A percentile compares a stretch with the other conserved stretches of the same genome.
These are phyloP conservation scores for Didymella keratinophila DNA, from an alignment of 2,329 filamentous ascomycete genomes.

Conservation along the genomic window DNA sequence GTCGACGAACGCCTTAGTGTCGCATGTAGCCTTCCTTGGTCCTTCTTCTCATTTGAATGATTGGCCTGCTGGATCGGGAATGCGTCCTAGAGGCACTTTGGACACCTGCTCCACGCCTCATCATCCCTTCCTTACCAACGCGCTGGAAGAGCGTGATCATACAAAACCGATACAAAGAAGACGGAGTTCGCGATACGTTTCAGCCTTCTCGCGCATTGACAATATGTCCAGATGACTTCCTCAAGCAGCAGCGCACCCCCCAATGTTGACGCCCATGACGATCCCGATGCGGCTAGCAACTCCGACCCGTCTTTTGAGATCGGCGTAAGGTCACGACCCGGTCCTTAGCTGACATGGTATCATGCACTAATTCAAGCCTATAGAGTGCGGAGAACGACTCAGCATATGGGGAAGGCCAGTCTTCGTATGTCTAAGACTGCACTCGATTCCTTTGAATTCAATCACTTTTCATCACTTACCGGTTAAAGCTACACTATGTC, in stretches of 20 bases:
- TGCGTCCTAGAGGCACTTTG: not conserved
- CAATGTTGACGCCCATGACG: not conserved
- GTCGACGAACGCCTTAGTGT: conserved; percentile 1
- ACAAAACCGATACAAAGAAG: not conserved
- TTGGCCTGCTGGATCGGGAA: conserved; percentile 4
- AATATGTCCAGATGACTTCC: conserved; percentile 9
- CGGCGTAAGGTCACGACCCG: conserved; percentile 27
- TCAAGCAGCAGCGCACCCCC: not conserved
- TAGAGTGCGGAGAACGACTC: conserved; percentile 43
- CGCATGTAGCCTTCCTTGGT: conserved; percentile 1
- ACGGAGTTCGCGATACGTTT: not conserved
- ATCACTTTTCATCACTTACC: too few relatives aligned
- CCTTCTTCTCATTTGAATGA: not conserved
- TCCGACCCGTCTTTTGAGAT: conserved; percentile 39
- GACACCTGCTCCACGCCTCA: conserved; percentile 10
- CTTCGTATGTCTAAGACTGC: conserved; percentile 26
- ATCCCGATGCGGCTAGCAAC: conserved; percentile 30
- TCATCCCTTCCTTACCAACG: conserved; percentile 3
- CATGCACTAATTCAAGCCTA: conserved; percentile 1
- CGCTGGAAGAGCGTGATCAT: conserved; percentile 1
- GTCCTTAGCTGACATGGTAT: not conserved
- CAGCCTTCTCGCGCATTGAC: not conserved
- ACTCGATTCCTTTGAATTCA: too few relatives aligned
- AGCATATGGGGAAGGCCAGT: conserved; percentile 35
- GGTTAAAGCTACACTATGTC: conserved; percentile 43